Conservation (phyloP, 352 stramenopile genomes). For the Vaucheria bursata region DNA sequence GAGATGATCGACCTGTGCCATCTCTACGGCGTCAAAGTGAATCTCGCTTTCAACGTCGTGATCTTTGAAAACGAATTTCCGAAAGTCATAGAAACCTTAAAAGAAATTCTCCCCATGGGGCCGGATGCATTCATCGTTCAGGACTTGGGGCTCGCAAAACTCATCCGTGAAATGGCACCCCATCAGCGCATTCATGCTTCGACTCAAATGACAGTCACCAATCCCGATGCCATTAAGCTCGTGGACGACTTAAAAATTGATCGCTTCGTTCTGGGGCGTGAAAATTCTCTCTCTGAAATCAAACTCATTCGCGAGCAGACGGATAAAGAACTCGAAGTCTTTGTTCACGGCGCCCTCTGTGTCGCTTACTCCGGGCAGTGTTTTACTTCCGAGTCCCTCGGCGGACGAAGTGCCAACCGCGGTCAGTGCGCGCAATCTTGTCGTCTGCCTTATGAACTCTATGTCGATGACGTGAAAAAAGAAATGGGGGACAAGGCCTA, state of each 20-base stretch:
- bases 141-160: constrained; percentile 53
- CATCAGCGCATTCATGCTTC: constrained; percentile 54
- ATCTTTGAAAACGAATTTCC: constrained; percentile 56
- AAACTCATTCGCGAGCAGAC: constrained; percentile 26
- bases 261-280: constrained; percentile 55
- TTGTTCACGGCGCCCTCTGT: constrained; percentile 59
- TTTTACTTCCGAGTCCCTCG: constrained; percentile 57
- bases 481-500: constrained; percentile 51
- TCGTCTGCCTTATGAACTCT: constrained; percentile 56
- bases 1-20: constrained; percentile 48
- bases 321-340: constrained; percentile 55
- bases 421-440: constrained; percentile 61
- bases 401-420: constrained; percentile 56
- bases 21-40: constrained; percentile 51
- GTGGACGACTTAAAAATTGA: constrained; percentile 45
- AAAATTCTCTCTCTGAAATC: constrained; percentile 56
- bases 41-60: constrained; percentile 59
- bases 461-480: constrained; percentile 26
- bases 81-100: constrained; percentile 42
- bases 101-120: constrained; percentile 50
- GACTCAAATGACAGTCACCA: constrained; percentile 58
- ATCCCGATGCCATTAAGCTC: constrained; percentile 53
- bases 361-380: constrained; percentile 58
- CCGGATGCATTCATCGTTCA: constrained; percentile 62
- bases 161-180: constrained; percentile 49